A percentile compares a stretch with the other conserved stretches of the same genome.
These are phyloP conservation scores for Tagetes erecta DNA, from an alignment of 129 eudicot genomes.

Conservation along the genomic window DNA sequence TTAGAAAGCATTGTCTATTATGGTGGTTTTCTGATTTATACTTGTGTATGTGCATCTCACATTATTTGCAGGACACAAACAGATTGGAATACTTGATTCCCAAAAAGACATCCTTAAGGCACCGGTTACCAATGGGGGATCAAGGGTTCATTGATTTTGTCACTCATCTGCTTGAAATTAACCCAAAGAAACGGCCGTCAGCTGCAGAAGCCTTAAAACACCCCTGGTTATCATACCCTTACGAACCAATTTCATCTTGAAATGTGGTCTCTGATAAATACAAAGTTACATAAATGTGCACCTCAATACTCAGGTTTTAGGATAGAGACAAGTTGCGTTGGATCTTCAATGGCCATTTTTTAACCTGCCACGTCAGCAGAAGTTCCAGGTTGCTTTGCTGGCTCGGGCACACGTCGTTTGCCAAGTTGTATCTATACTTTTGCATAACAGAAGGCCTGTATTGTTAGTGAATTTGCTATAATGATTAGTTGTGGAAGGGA, in stretches of 20 bases:
- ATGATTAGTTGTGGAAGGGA: constrained; percentile 36
- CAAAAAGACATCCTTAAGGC: constrained; percentile 82
- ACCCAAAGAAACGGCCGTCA: constrained; percentile 82
- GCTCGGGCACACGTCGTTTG: not conserved
- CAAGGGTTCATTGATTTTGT: constrained; percentile 93
- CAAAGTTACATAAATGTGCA: not conserved
- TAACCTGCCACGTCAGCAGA: constrained; percentile 14
- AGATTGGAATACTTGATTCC: constrained; percentile 85
- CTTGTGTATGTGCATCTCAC: not conserved
- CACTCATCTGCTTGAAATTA: constrained; percentile 74
- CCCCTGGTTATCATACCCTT: constrained; percentile 92
- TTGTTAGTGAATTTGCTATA: constrained; percentile 28
- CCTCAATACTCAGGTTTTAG: not conserved
- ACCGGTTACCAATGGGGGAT: constrained; percentile 90
- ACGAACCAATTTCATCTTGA: constrained; percentile 89
- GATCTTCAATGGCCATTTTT: constrained; percentile 7
- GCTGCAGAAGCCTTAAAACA: constrained; percentile 85
- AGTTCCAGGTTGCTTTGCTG: constrained; percentile 19
- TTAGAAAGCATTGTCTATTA: not conserved
- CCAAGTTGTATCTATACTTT: constrained; percentile 36
- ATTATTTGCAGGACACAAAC: constrained; percentile 53
- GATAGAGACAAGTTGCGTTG: constrained; percentile 13
- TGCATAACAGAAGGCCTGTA: constrained; percentile 28
- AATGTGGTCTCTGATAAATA: not conserved
- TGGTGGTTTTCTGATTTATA: not conserved